Percentiles rank a stretch among this genome's conserved stretches.
phyloP scores from a whole-genome alignment of 2,329 filamentous ascomycete genomes.

The Colletotrichum aenigma region DNA sequence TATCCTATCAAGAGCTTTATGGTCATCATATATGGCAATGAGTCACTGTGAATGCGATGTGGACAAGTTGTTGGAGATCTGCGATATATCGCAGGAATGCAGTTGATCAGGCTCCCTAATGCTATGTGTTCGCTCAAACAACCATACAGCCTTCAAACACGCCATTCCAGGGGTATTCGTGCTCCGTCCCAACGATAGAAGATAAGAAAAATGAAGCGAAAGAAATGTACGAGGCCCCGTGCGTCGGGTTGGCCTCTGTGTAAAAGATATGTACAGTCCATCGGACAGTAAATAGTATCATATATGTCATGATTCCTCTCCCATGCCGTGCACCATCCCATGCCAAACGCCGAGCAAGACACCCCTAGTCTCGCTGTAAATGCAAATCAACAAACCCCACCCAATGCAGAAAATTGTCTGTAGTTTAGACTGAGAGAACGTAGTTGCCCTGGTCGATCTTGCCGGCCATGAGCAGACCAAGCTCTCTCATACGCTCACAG shows the following conservation, averaged over 20 bases:
- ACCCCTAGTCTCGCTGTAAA: neutral
- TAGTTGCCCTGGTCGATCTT: slow-evolving; percentile 77
- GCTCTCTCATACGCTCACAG: slow-evolving; percentile 84
- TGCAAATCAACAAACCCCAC: neutral
- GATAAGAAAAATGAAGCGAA: slow-evolving; percentile 7
- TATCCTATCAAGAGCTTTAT: neutral
- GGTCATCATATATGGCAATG: neutral
- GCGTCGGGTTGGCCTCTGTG: neutral
- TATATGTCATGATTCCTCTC: slow-evolving; percentile 27
- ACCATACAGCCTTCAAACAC: slow-evolving; percentile 19
- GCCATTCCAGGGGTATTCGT: slow-evolving; percentile 22
- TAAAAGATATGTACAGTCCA: slow-evolving; percentile 22
- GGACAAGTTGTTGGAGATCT: slow-evolving; percentile 7
- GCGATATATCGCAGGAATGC: slow-evolving; percentile 22
- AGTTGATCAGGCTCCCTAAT: slow-evolving; percentile 21
- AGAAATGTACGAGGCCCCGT: slow-evolving; percentile 10
- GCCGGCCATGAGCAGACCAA: slow-evolving; percentile 87
- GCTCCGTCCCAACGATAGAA: slow-evolving; percentile 2
- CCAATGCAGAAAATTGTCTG: neutral
- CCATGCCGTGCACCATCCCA: slow-evolving; percentile 17
- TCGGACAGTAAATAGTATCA: slow-evolving; percentile 19
- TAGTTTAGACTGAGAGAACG: slow-evolving; percentile 70
- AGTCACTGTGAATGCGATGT: neutral
- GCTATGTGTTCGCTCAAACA: slow-evolving; percentile 20
- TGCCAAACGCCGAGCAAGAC: slow-evolving; percentile 19